phyloP scores from a whole-genome alignment of 768 basidiomycete species.

The Russula sp. region DNA sequence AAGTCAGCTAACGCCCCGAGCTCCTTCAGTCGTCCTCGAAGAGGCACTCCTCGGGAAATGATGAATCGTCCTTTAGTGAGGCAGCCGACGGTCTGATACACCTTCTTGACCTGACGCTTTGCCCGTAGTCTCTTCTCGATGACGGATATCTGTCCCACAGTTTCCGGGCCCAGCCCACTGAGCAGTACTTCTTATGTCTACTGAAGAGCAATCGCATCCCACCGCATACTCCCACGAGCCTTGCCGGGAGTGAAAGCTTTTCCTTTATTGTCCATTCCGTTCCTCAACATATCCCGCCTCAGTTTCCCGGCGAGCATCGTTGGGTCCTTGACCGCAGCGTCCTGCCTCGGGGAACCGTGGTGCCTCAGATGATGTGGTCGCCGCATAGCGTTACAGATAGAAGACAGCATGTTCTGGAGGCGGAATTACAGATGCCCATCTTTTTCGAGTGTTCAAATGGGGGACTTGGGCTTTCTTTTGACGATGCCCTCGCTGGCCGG shows the following conservation, averaged over 20 bases:
- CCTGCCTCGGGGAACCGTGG: too few relatives aligned
- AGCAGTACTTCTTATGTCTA: background rate
- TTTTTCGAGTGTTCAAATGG: background rate
- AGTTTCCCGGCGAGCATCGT: background rate
- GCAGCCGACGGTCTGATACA: background rate
- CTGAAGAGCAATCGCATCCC: background rate
- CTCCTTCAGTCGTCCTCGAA: too few relatives aligned
- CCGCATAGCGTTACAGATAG: too few relatives aligned
- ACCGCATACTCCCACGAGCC: background rate
- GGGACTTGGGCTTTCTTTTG: constrained; percentile 6
- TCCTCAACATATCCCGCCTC: background rate
- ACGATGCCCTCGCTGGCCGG: background rate
- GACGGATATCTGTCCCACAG: constrained; percentile 6
- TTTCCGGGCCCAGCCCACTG: background rate
- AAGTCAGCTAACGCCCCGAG: too few relatives aligned
- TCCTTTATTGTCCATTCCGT: background rate
- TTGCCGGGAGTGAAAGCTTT: background rate
- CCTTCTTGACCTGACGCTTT: background rate
- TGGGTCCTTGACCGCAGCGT: background rate
- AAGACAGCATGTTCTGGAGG: too few relatives aligned
- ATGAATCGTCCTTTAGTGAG: too few relatives aligned
- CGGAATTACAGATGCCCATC: too few relatives aligned
- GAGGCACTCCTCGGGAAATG: too few relatives aligned
- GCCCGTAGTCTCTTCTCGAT: background rate
- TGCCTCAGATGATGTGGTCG: too few relatives aligned